Conservation (phyloP, 2,329 filamentous ascomycete genomes). For the Trichophyton mentagrophytes region DNA sequence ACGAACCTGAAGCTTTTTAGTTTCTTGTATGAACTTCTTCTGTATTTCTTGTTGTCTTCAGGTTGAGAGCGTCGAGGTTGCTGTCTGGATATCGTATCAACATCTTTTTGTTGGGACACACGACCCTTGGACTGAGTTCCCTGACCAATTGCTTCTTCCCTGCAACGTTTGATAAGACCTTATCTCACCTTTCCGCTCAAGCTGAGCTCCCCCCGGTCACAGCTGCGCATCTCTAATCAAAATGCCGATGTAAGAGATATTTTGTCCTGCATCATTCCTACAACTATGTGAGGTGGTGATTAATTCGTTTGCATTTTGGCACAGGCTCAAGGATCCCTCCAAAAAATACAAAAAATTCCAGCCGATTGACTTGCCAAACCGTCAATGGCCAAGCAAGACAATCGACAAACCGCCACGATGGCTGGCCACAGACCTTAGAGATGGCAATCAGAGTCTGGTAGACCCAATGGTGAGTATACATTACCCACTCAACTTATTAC, state of each 20-base stretch:
- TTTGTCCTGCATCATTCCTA: neutral
- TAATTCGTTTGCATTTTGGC: slow-evolving; percentile 7
- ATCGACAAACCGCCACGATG: slow-evolving; percentile 78
- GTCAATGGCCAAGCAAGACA: slow-evolving; percentile 66
- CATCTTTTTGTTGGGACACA: neutral
- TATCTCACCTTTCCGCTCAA: neutral
- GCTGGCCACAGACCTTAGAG: slow-evolving; percentile 77
- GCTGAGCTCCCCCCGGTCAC: neutral
- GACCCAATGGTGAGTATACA: slow-evolving; percentile 66
- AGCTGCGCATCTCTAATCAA: neutral
- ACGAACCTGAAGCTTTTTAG: neutral
- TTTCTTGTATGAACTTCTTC: neutral
- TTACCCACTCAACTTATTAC: too few species aligned
- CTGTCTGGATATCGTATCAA: neutral
- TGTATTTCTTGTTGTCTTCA: neutral
- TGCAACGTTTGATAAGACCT: neutral
- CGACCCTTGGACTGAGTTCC: neutral
- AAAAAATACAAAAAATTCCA: slow-evolving; percentile 37
- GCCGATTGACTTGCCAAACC: slow-evolving; percentile 37
- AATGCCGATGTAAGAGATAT: slow-evolving; percentile 15
- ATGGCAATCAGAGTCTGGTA: slow-evolving; percentile 86
- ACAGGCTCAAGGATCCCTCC: slow-evolving; percentile 38
- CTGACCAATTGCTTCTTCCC: neutral
- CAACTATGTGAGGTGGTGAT: neutral
- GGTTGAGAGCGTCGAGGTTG: neutral